These are phyloP conservation scores for Suillus plorans DNA, from an alignment of 768 basidiomycete species.

Conservation along the genomic window DNA sequence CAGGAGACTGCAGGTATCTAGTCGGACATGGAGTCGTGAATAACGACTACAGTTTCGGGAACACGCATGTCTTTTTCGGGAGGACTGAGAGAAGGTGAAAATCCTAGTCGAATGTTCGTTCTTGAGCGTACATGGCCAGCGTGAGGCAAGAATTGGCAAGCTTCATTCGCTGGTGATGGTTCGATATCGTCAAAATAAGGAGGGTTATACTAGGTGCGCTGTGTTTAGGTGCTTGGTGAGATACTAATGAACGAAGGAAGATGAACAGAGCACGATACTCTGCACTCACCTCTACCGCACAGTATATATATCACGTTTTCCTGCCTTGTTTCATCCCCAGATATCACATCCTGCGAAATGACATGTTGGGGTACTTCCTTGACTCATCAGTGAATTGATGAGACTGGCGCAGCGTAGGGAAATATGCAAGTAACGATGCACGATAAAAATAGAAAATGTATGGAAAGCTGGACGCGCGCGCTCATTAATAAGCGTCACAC, in stretches of 20 bases:
- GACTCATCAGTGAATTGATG: no score
- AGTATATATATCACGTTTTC: no score
- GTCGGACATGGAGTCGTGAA: background rate
- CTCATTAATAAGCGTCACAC: no score
- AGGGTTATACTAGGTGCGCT: background rate
- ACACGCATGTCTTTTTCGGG: background rate
- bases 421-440: no score
- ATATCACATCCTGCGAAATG: slow-evolving; percentile 83
- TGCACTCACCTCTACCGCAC: no score
- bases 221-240: background rate
- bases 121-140: background rate
- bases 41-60: background rate
- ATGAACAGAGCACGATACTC: background rate
- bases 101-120: background rate
- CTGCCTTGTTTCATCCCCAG: slow-evolving; percentile 45
- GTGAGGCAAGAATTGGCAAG: background rate
- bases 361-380: slow-evolving; percentile 75
- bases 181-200: background rate
- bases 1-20: background rate
- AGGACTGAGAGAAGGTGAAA: background rate
- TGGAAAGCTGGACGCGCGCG: no score
- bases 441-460: no score
- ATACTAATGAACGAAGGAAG: background rate
- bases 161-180: background rate
- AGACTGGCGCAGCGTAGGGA: no score